Base-by-base conservation (phyloP, 768 basidiomycete genomes). In the Russula earlei region DNA sequence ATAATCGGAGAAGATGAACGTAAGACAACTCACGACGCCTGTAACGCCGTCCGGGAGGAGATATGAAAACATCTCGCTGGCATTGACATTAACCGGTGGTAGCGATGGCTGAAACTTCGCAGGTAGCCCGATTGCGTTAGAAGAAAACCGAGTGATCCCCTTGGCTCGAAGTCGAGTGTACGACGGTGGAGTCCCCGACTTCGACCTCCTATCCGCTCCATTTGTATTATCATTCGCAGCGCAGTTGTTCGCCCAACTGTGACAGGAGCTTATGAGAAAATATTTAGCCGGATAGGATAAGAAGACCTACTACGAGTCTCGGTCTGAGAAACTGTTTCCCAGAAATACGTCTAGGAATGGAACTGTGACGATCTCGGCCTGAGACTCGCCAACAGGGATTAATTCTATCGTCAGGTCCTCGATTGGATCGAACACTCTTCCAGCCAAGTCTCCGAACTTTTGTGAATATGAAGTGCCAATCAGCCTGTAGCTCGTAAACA, bases 201-300 rank as follows among this genome's bases (percentile, higher is more conserved):
- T 45, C 22, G 37, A 31, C 52, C 69, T 72, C 61, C 71, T 62
- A 57, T 83, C 77, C 31, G 77, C 68, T 4, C 80, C 81, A 62
- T 83, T 83, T 12, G 81, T 83, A 27, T 33, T 55, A 1, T 59
- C 60, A 40, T 71, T 77, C 0, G 77, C 81, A 17, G 72, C 79
- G 64, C 84, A 85, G 62, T 84, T 84, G 55, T 68, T 72, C 5
- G 63, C 70, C 82, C 82, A 84, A 72, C 81, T 83, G 59, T n/a
- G n/a, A 36, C 34, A 15, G 4, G 43, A 19, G 12, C 14, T 51
- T 60, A 33, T 33, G 38, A n/a, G 22, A 25, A 31, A 37, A 19
- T n/a, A 14, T n/a, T 7, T 12, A 4, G 10, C 19, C 19, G n/a
- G 54, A 14, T 8, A n/a, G 12, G 20, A 45, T 48, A 58, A 29